Evolutionary conservation across 164 flowering plant genomes (phyloP), one percentile per base, ranked within the genome.

Genomic region (Chloranthus sessilifolius): DNA sequence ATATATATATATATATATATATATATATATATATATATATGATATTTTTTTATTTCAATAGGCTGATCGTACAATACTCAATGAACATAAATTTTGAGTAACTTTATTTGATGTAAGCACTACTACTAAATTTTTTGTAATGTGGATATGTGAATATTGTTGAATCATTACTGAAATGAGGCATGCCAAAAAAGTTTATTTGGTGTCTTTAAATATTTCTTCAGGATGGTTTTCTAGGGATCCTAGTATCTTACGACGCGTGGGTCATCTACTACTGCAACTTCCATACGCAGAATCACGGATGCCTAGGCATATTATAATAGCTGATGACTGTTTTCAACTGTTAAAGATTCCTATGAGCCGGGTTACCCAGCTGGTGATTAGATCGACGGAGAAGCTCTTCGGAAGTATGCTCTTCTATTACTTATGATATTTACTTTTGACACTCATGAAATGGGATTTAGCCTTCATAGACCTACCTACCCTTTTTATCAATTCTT

Each of bases 201-300:
- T n/a, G n/a, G n/a, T n/a, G n/a, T n/a, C n/a, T n/a, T n/a, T n/a
- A n/a, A n/a, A n/a, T n/a, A n/a, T n/a, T n/a, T n/a, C n/a, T 37
- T 40, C 76, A 91, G 98, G 98, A 55, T 85, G 81, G 88, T 85
- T 82, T 76, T 90, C 96, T 7, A 88, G 54, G 67, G 98, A 91
- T 76, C 80, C 89, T 43, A 74, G 50, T 50, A 55, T 86, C 49
- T 65, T 91, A 25, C 85, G 78, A 35, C 96, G 82, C 51, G 95
- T 84, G 37, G 91, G 90, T 36, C 96, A 82, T 63, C 75, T 85
- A 56, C 62, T 91, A 21, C 67, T 91, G 68, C 87, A 77, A 65
- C 78, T 81, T 59, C 86, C 95, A 14, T 81, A 68, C 68, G 77
- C 78, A 17, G 71, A 47, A 61, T 76, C 75, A 58, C 92, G 96